A percentile compares a stretch with the other conserved stretches of the same genome.
Evolutionary conservation across 1,284 basidiomycete genomes (phyloP).

Genomic region (Anthracocystis setariae): DNA sequence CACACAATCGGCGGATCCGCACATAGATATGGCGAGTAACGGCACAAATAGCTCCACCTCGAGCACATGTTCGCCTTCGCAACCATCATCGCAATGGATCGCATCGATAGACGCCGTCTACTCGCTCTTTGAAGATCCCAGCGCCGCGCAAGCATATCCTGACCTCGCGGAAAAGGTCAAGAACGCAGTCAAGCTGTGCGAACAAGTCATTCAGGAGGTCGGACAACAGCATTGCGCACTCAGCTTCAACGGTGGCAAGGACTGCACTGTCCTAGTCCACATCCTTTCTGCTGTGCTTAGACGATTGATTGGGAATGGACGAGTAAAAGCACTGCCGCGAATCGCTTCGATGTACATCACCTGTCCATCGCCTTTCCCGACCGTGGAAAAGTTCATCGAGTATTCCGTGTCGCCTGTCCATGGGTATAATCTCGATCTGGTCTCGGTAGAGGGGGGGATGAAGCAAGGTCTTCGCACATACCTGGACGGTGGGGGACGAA

Average conservation of each 20-base stretch:
- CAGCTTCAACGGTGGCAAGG: conserved; percentile 98
- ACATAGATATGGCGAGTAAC: conserved; percentile 22
- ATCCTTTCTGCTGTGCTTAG: conserved; percentile 80
- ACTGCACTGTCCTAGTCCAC: conserved; percentile 92
- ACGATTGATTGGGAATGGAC: conserved; percentile 60
- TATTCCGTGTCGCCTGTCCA: conserved; percentile 70
- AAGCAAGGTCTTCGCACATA: conserved; percentile 81
- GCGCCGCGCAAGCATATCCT: conserved; percentile 27
- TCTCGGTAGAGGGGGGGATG: conserved; percentile 83
- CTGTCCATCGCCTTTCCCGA: conserved; percentile 84
- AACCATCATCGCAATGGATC: conserved; percentile 46
- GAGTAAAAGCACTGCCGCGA: conserved; percentile 68
- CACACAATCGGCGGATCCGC: not conserved
- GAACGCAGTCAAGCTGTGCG: conserved; percentile 52
- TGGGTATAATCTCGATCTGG: conserved; percentile 83
- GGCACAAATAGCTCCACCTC: not conserved
- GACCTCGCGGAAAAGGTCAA: conserved; percentile 43
- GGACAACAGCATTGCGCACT: conserved; percentile 69
- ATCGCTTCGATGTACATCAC: conserved; percentile 89
- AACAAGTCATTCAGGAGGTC: conserved; percentile 55
- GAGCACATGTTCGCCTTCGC: conserved; percentile 3
- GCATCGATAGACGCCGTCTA: conserved; percentile 64
- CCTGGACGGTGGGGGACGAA: conserved; percentile 69
- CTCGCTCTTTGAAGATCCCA: conserved; percentile 51
- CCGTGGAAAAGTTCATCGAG: conserved; percentile 85